Conservation (phyloP, 176 grass and related monocot genomes). For the Paspalum notatum region DNA sequence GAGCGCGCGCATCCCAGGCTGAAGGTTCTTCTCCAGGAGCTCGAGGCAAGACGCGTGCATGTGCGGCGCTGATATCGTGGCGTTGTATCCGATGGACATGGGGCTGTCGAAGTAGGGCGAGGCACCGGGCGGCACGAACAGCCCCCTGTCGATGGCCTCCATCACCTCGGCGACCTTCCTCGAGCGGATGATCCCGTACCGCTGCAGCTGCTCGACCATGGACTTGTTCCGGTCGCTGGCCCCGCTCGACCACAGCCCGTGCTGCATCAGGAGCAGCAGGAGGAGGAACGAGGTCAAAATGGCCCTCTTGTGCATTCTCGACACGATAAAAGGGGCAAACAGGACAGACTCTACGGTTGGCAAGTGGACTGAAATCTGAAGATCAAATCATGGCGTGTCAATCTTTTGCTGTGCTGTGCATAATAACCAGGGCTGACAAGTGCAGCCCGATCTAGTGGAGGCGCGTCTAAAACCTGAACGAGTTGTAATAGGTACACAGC, state of each 20-base stretch:
- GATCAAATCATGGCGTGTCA: not conserved
- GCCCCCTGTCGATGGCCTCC: constrained; percentile 59
- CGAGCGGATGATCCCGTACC: constrained; percentile 52
- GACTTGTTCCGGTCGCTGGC: constrained; percentile 61
- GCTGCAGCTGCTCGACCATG: constrained; percentile 72
- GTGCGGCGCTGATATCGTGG: constrained; percentile 78
- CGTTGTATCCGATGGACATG: constrained; percentile 76
- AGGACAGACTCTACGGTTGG: not conserved
- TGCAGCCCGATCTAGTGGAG: no score
- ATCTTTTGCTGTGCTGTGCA: not conserved
- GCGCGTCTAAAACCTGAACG: no score
- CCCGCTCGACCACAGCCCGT: constrained; percentile 59
- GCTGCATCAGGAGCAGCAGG: constrained; percentile 25
- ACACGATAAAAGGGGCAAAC: not conserved
- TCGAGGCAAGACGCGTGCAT: constrained; percentile 83
- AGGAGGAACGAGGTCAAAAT: constrained; percentile 16
- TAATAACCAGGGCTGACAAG: not conserved
- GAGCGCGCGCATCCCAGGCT: constrained; percentile 71
- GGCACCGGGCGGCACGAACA: constrained; percentile 60
- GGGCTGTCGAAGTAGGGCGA: constrained; percentile 70
- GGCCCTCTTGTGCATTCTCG: constrained; percentile 5
- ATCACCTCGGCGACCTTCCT: constrained; percentile 62
- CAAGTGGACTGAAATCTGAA: constrained; percentile 14
- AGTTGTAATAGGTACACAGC: no score
- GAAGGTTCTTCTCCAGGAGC: constrained; percentile 67